phyloP scores from a whole-genome alignment of 2,329 filamentous ascomycete genomes.

The Ilyonectria destructans region DNA sequence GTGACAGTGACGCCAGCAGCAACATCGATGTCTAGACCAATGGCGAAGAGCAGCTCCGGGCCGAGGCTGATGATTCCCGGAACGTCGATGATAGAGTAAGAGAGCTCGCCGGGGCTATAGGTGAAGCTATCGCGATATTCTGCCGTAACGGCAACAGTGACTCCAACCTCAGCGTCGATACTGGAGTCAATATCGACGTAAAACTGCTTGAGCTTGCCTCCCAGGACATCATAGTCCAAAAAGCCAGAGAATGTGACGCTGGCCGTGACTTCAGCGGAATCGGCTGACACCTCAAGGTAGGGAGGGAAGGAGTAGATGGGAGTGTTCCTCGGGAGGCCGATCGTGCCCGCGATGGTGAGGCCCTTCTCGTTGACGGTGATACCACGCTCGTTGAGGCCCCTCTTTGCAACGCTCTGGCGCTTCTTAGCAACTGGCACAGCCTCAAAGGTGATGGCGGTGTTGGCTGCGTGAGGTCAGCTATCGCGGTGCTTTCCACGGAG shows the following conservation, averaged over 20 bases:
- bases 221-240: constrained; percentile 57
- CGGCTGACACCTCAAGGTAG: constrained; percentile 15
- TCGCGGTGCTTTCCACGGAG: neutral
- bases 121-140: constrained; percentile 52
- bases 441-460: constrained; percentile 18
- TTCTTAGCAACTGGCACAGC: constrained; percentile 17
- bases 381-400: constrained; percentile 3
- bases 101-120: constrained; percentile 54
- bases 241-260: constrained; percentile 59
- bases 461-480: constrained; percentile 10
- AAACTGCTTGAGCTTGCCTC: constrained; percentile 52
- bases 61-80: constrained; percentile 58
- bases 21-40: constrained; percentile 54
- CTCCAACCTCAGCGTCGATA: constrained; percentile 53
- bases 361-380: constrained; percentile 8
- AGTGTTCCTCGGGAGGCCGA: neutral
- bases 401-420: neutral
- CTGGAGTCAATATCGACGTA: constrained; percentile 60
- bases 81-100: constrained; percentile 55
- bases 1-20: constrained; percentile 50
- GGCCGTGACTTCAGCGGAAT: constrained; percentile 47
- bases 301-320: neutral
- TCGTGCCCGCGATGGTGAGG: neutral
- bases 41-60: constrained; percentile 54
- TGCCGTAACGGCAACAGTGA: constrained; percentile 54